Evolutionary conservation across 169 alveolate species (phyloP).

Genomic region (Eimeria zaria): DNA sequence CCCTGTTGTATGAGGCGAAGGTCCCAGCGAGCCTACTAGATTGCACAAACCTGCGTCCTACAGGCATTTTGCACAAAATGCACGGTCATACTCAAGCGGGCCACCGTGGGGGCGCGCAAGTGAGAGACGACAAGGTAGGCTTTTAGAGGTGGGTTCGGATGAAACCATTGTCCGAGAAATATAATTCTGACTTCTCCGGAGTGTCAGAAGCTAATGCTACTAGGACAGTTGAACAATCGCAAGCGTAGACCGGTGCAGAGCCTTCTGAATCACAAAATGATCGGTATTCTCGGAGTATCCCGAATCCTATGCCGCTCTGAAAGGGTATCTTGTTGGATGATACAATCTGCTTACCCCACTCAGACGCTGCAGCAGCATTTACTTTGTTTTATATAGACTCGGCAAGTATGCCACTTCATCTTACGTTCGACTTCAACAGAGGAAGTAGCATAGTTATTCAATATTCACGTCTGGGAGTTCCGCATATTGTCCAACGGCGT

Average conservation of each 20-base stretch:
- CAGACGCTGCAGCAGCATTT: neutral
- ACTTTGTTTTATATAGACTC: neutral
- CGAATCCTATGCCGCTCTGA: neutral
- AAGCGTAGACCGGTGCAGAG: too few relatives aligned
- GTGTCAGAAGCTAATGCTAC: neutral
- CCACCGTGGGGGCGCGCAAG: neutral
- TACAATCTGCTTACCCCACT: neutral
- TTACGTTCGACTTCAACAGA: too few relatives aligned
- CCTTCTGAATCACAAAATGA: too few relatives aligned
- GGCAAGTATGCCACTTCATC: neutral
- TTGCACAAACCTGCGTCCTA: too few relatives aligned
- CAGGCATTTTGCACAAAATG: neutral
- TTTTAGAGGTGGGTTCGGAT: neutral
- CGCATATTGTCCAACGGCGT: too few relatives aligned
- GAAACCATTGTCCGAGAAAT: neutral
- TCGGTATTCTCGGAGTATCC: too few relatives aligned
- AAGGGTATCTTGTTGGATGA: neutral
- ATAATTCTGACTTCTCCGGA: neutral
- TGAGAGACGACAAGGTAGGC: neutral
- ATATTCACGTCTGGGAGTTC: too few relatives aligned
- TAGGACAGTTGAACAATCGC: too few relatives aligned
- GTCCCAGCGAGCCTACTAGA: too few relatives aligned
- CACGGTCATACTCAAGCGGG: neutral
- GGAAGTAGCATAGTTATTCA: too few relatives aligned
- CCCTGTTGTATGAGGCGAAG: neutral